These are phyloP conservation scores for Cytospora paraplurivora DNA, from an alignment of 2,329 filamentous ascomycete genomes.

Conservation along the genomic window DNA sequence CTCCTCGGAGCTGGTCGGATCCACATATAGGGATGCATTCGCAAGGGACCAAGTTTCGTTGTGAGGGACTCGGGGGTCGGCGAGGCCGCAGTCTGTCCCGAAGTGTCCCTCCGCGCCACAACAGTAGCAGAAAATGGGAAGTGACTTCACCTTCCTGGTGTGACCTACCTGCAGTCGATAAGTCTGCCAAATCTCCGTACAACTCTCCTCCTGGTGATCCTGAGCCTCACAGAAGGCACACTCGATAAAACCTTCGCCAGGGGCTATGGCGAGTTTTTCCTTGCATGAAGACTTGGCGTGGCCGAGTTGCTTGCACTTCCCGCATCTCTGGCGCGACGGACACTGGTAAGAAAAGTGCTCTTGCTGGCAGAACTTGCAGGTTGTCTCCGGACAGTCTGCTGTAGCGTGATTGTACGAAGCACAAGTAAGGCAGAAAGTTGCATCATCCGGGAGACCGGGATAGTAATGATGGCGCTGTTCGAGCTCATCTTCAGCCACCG, in stretches of 20 bases:
- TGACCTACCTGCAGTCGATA: constrained; percentile 47
- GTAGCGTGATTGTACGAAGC: constrained; percentile 51
- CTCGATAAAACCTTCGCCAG: constrained; percentile 46
- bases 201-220: constrained; percentile 61
- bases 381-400: constrained; percentile 46
- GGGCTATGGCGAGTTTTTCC: constrained; percentile 55
- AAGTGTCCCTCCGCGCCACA: constrained; percentile 60
- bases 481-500: constrained; percentile 37
- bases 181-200: constrained; percentile 62
- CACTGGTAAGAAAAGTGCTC: constrained; percentile 55
- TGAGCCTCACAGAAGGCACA: constrained; percentile 62
- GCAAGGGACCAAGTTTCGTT: constrained; percentile 54
- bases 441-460: constrained; percentile 47
- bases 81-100: constrained; percentile 54
- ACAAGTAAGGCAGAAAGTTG: constrained; percentile 55
- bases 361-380: constrained; percentile 52
- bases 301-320: constrained; percentile 64
- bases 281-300: constrained; percentile 55
- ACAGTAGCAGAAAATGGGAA: constrained; percentile 56
- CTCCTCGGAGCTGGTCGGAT: constrained; percentile 44
- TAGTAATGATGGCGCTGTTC: constrained; percentile 53
- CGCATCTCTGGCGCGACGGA: constrained; percentile 53
- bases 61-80: constrained; percentile 19
- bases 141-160: constrained; percentile 50
- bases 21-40: constrained; percentile 53